Conservation (phyloP, 805 yeast genomes). For the Blastobotrys americana region DNA sequence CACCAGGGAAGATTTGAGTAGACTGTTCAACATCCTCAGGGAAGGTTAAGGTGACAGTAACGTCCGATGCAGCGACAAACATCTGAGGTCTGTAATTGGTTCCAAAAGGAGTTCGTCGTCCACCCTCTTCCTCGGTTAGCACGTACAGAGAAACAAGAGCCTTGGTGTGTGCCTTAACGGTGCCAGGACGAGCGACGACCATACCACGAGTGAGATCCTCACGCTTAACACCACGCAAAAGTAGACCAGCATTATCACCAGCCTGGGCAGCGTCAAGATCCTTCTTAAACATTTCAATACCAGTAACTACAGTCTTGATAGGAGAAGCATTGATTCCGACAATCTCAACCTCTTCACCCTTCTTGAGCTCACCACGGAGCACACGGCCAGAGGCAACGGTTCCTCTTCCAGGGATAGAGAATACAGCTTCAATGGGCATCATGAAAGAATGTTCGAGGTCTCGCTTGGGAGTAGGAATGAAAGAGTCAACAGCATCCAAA, state of each 20-base stretch:
- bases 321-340: slow-evolving; percentile 87
- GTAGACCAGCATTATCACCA: slow-evolving; percentile 98
- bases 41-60: slow-evolving; percentile 83
- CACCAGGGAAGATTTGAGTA: slow-evolving; percentile 94
- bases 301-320: slow-evolving; percentile 90
- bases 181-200: slow-evolving; percentile 90
- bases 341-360: slow-evolving; percentile 97
- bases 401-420: slow-evolving; percentile 99
- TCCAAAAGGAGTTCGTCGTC: slow-evolving; percentile 96
- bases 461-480: slow-evolving; percentile 94
- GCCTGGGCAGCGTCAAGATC: slow-evolving; percentile 97
- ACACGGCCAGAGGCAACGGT: slow-evolving; percentile 99
- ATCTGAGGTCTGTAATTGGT: slow-evolving; percentile 97
- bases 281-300: slow-evolving; percentile 99
- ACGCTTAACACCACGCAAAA: slow-evolving; percentile 97
- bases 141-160: slow-evolving; percentile 90
- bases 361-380: slow-evolving; percentile 94
- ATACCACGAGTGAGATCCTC: slow-evolving; percentile 96
- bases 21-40: slow-evolving; percentile 81
- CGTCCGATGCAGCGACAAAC: slow-evolving; percentile 94
- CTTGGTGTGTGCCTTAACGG: slow-evolving; percentile 88
- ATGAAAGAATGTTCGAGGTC: slow-evolving; percentile 94
- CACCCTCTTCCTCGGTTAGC: slow-evolving; percentile 96
- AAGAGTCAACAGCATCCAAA: slow-evolving; percentile 85
- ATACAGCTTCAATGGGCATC: slow-evolving; percentile 95